A percentile compares a stretch with the other conserved stretches of the same genome.
These are phyloP conservation scores for Pleurostoma richardsiae DNA, from an alignment of 2,329 filamentous ascomycete genomes.

Conservation along the genomic window DNA sequence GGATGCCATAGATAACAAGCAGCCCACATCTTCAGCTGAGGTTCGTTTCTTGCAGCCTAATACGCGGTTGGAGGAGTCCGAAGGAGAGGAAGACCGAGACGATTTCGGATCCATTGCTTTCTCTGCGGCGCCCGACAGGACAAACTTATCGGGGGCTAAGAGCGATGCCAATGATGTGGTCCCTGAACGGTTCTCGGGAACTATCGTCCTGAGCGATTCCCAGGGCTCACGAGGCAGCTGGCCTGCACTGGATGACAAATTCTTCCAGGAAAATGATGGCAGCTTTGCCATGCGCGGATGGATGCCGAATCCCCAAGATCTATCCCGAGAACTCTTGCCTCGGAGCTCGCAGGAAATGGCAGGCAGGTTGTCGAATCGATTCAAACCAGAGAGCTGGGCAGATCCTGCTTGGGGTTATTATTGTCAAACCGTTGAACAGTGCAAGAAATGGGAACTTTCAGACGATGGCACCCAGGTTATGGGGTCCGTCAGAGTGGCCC, in stretches of 20 bases:
- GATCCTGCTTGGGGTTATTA: conserved; percentile 22
- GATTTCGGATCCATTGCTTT: background rate
- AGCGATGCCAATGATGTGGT: no score
- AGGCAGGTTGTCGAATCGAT: conserved; percentile 14
- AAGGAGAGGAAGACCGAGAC: background rate
- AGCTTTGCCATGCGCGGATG: conserved; percentile 38
- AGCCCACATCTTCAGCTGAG: conserved; percentile 6
- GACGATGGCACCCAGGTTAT: conserved; percentile 24
- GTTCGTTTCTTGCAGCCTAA: conserved; percentile 37
- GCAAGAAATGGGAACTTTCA: conserved; percentile 41
- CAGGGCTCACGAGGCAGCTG: conserved; percentile 13
- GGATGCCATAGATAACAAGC: background rate
- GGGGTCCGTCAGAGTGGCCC: conserved; percentile 19
- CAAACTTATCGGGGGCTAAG: no score
- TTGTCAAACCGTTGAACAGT: conserved; percentile 27
- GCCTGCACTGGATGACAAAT: conserved; percentile 20
- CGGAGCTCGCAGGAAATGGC: conserved; percentile 22
- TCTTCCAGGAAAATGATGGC: conserved; percentile 27
- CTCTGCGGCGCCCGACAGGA: no score
- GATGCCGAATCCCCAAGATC: conserved; percentile 33
- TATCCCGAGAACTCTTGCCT: conserved; percentile 26
- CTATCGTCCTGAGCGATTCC: background rate
- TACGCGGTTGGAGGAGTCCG: conserved; percentile 27
- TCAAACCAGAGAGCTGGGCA: conserved; percentile 14
- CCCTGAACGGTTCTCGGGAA: background rate